Conservation (phyloP, 2,329 filamentous ascomycete species). For the Monosporascus sp. region DNA sequence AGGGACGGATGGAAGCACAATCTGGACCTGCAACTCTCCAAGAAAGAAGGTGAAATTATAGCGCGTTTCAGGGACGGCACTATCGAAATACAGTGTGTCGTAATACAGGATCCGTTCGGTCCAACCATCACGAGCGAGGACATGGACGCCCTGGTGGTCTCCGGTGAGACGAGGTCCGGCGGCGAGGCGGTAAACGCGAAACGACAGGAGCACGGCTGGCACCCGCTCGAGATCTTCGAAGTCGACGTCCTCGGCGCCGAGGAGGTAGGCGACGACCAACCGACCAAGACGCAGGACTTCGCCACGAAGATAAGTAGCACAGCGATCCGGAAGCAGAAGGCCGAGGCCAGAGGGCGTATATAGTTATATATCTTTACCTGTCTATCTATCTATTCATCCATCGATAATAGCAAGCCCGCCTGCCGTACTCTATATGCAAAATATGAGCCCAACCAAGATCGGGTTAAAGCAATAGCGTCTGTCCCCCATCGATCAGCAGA, state of each 20-base stretch:
- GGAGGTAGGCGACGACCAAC: slow-evolving; percentile 39
- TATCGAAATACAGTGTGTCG: slow-evolving; percentile 70
- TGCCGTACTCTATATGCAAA: too few species aligned
- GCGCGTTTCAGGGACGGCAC: slow-evolving; percentile 53
- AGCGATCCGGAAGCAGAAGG: slow-evolving; percentile 58
- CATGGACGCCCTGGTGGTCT: slow-evolving; percentile 79
- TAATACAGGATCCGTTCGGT: slow-evolving; percentile 83
- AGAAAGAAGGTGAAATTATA: slow-evolving; percentile 40
- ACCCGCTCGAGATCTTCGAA: slow-evolving; percentile 71
- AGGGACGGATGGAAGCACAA: slow-evolving; percentile 39
- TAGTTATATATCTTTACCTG: slow-evolving; percentile 1
- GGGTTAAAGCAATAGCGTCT: slow-evolving; percentile 25
- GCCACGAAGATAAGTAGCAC: slow-evolving; percentile 88
- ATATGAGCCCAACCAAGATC: too few species aligned
- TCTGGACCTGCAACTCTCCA: slow-evolving; percentile 28
- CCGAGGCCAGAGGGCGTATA: slow-evolving; percentile 11
- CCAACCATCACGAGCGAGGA: slow-evolving; percentile 79
- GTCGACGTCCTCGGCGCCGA: slow-evolving; percentile 79
- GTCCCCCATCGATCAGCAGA: slow-evolving; percentile 58
- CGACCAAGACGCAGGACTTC: slow-evolving; percentile 55
- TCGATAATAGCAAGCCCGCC: neutral
- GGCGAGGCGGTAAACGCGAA: slow-evolving; percentile 84
- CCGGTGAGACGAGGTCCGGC: slow-evolving; percentile 78
- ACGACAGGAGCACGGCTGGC: slow-evolving; percentile 71
- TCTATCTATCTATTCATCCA: neutral